A percentile compares a stretch with the other conserved stretches of the same genome.
Conservation (phyloP, 2,329 filamentous ascomycete genomes). For the Ampelomyces quisqualis region DNA sequence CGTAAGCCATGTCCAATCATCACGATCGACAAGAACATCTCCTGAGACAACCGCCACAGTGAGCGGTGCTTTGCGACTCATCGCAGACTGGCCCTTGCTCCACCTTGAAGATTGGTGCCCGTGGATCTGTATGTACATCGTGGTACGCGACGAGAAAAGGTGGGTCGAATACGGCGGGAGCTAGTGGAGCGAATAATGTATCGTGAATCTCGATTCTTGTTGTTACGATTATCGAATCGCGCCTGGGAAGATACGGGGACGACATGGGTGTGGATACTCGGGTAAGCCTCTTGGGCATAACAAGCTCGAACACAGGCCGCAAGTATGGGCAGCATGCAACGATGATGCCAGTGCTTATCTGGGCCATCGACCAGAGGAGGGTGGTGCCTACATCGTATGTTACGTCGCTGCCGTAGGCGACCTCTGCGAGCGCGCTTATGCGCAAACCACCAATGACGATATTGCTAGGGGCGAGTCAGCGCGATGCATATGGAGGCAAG, state of each 20-base stretch:
- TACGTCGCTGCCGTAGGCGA: slow-evolving; percentile 12
- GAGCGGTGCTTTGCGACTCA: neutral
- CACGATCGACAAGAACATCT: neutral
- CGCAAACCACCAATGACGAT: slow-evolving; percentile 19
- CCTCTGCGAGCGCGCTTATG: slow-evolving; percentile 8
- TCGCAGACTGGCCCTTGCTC: slow-evolving; percentile 4
- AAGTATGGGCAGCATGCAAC: slow-evolving; percentile 27
- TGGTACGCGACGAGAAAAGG: no score
- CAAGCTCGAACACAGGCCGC: slow-evolving; percentile 26
- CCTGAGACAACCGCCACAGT: neutral
- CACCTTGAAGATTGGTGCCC: slow-evolving; percentile 21
- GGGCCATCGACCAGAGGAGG: slow-evolving; percentile 23
- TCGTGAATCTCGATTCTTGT: slow-evolving; percentile 22
- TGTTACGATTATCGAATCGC: slow-evolving; percentile 19
- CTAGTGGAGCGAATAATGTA: no score
- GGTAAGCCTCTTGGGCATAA: slow-evolving; percentile 15
- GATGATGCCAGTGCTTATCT: slow-evolving; percentile 27
- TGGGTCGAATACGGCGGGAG: no score
- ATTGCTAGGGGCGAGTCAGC: slow-evolving; percentile 18
- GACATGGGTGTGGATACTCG: slow-evolving; percentile 1
- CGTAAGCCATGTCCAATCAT: neutral
- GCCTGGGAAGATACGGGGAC: neutral
- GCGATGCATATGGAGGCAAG: neutral
- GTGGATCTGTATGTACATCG: no score
- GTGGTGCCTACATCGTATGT: slow-evolving; percentile 17